Evolutionary conservation across 352 stramenopile species (phyloP).

Genomic region (Sclerospora graminicola): DNA sequence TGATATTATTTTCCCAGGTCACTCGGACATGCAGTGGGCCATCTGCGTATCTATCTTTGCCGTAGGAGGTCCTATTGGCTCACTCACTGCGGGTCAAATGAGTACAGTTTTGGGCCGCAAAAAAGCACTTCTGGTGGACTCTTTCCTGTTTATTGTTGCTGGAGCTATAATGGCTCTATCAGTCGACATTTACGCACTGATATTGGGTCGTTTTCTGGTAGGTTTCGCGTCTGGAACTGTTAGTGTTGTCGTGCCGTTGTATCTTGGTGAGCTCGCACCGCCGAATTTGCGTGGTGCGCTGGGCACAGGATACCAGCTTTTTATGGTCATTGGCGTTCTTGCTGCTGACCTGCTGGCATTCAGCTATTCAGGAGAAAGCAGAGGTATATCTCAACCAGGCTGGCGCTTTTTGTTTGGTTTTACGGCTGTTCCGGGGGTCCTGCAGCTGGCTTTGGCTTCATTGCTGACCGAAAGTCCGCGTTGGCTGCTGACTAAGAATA

Average conservation of each 20-base stretch:
- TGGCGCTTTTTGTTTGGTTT: conserved; percentile 66
- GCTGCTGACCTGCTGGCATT: conserved; percentile 44
- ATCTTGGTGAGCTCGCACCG: conserved; percentile 55
- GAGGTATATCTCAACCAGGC: conserved; percentile 41
- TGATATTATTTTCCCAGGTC: conserved; percentile 40
- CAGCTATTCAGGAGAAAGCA: conserved; percentile 41
- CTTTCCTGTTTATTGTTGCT: conserved; percentile 42
- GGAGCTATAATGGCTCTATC: conserved; percentile 43
- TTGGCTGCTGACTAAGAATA: conserved; percentile 66
- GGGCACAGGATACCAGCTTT: conserved; percentile 59
- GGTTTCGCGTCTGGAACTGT: conserved; percentile 52
- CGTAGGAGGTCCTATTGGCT: conserved; percentile 48
- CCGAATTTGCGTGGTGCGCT: conserved; percentile 53
- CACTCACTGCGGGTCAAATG: conserved; percentile 35
- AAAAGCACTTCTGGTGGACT: conserved; percentile 39
- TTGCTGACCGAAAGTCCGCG: conserved; percentile 57
- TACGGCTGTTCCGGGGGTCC: conserved; percentile 46
- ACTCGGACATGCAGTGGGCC: conserved; percentile 49
- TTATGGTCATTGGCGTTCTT: conserved; percentile 52
- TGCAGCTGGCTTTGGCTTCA: conserved; percentile 51
- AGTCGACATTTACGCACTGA: conserved; percentile 63
- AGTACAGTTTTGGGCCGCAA: conserved; percentile 40
- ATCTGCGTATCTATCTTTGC: conserved; percentile 53
- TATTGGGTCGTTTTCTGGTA: conserved; percentile 52
- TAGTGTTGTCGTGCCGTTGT: conserved; percentile 58